Percentiles rank a stretch among this genome's conserved stretches.
These are phyloP conservation scores for Silene noctiflora DNA, from an alignment of 179 eudicot species.

Conservation along the genomic window DNA sequence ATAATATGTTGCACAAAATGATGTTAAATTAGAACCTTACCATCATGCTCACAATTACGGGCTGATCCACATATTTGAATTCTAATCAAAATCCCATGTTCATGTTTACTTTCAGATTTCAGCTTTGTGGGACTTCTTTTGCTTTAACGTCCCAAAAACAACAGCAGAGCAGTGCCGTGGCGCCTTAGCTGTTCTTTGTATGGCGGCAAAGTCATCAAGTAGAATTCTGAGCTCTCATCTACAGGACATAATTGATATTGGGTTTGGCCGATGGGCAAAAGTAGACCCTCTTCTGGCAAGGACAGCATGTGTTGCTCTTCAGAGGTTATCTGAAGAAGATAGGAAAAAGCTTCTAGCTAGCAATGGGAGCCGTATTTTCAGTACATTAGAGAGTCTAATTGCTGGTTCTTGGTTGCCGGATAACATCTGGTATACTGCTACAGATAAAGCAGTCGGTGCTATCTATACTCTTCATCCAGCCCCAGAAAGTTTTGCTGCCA, in stretches of 20 bases:
- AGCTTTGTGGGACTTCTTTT: slow-evolving; percentile 93
- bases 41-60: not conserved
- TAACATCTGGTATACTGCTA: slow-evolving; percentile 81
- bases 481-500: slow-evolving; percentile 75
- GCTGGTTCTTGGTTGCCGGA: slow-evolving; percentile 80
- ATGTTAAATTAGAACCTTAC: slow-evolving; percentile 1
- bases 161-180: slow-evolving; percentile 93
- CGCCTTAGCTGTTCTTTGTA: slow-evolving; percentile 80
- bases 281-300: slow-evolving; percentile 94
- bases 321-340: slow-evolving; percentile 84
- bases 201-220: slow-evolving; percentile 87
- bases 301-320: slow-evolving; percentile 83
- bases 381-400: slow-evolving; percentile 58
- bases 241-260: slow-evolving; percentile 91
- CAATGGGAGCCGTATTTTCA: slow-evolving; percentile 62
- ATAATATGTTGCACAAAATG: not conserved
- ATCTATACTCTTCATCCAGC: slow-evolving; percentile 81
- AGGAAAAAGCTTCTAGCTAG: slow-evolving; percentile 66
- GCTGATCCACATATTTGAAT: slow-evolving; percentile 11
- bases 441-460: slow-evolving; percentile 82
- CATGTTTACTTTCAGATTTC: slow-evolving; percentile 52
- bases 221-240: slow-evolving; percentile 73
- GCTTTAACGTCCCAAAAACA: slow-evolving; percentile 81
- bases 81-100: slow-evolving; percentile 5
- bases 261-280: slow-evolving; percentile 99